Base-by-base conservation (phyloP, 192 early-diverging fungal species). In the Coemansia sp. region DNA sequence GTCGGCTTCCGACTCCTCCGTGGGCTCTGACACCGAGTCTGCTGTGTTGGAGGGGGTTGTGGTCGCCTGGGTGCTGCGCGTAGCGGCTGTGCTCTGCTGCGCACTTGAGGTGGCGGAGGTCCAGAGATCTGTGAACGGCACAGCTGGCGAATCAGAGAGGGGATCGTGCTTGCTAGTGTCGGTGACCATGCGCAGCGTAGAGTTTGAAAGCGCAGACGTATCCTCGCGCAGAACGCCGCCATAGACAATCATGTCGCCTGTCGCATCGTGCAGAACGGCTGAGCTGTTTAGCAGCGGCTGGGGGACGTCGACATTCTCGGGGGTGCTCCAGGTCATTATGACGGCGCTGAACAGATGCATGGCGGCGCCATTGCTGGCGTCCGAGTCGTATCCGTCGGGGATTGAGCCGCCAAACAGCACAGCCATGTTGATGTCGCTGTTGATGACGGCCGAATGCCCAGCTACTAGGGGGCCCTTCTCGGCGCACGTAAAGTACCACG, bases 281-380 rank as follows among this genome's bases (percentile, higher is more conserved):
- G 72, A 64, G 43, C 73, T 71, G 56, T 70, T 70, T 29, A 74
- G 35, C 17, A 80, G 60, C 15, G 77, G 58, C 9, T 22, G 22
- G 11, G 69, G 62, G 35, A 74, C 66, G 54, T 33, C 59, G 2
- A 8, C 25, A 23, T 62, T 53, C 14, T 53, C 29, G 17, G 72
- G 72, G 17, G 69, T 63, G 52, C 70, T 74, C 77, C 77, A 80
- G 35, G 67, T 71, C 33, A 48, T 67, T 35, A 80, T 80, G 45
- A 68, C 62, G 22, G 77, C 67, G 54, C 77, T 80, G 48, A 71
- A 80, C 59, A 80, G 42, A 17, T 67, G 62, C 48, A 74, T 40
- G 19, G 72, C 43, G 50, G 43, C 67, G 33, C 9, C 32, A 13
- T 36, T n/a, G 13, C 19, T 9, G 2, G 40, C 17, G 34, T 41